phyloP scores from a whole-genome alignment of 495 filamentous ascomycete genomes.

The Penicillium tannophilum region DNA sequence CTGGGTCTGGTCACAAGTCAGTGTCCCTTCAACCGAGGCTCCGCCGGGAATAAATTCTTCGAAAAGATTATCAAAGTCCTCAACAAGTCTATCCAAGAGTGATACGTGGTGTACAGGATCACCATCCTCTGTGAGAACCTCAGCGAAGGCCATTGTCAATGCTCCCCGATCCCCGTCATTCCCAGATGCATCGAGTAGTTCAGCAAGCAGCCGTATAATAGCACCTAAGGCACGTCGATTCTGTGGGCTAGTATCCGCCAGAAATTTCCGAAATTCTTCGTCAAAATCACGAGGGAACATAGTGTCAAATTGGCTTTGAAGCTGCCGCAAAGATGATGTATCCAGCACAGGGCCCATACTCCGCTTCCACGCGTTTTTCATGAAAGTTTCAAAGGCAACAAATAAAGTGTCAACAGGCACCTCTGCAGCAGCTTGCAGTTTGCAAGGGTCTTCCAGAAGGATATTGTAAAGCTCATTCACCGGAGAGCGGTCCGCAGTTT shows the following conservation, averaged over 20 bases:
- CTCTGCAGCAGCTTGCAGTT: conserved; percentile 71
- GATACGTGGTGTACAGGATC: conserved; percentile 84
- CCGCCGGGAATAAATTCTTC: conserved; percentile 62
- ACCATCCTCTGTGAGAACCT: conserved; percentile 77
- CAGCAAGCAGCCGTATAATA: conserved; percentile 81
- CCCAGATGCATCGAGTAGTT: conserved; percentile 89
- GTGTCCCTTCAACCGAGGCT: conserved; percentile 41
- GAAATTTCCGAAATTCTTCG: conserved; percentile 74
- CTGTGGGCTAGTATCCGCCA: conserved; percentile 84
- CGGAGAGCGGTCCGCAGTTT: conserved; percentile 69
- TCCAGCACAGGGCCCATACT: conserved; percentile 84
- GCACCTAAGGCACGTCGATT: conserved; percentile 86
- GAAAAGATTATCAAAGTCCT: conserved; percentile 88
- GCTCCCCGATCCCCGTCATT: conserved; percentile 93
- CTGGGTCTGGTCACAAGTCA: conserved; percentile 51
- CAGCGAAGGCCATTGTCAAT: conserved; percentile 86
- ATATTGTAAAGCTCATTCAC: conserved; percentile 93
- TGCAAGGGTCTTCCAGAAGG: conserved; percentile 76
- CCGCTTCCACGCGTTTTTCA: conserved; percentile 84
- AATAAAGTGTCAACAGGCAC: conserved; percentile 87
- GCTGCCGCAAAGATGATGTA: conserved; percentile 58
- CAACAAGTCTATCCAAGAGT: conserved; percentile 86
- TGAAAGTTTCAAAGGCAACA: conserved; percentile 90
- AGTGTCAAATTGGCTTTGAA: conserved; percentile 76
- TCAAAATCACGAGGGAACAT: conserved; percentile 78